phyloP scores from a whole-genome alignment of 2,329 filamentous ascomycete genomes.

The Fusarium irregulare region DNA sequence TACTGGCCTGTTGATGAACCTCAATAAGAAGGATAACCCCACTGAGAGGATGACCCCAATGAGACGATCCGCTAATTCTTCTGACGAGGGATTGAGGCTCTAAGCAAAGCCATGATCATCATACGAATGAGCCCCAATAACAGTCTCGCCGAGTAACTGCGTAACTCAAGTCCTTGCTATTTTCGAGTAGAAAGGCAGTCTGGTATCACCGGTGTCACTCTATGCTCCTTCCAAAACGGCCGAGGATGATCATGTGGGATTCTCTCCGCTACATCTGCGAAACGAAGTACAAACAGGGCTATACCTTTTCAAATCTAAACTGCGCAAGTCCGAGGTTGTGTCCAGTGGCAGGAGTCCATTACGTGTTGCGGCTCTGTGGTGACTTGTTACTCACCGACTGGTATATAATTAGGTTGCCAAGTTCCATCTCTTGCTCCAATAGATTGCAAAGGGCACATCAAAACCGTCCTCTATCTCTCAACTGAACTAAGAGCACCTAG shows the following conservation, averaged over 20 bases:
- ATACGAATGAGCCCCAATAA: not conserved
- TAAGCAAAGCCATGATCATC: too few relatives aligned
- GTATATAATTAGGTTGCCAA: conserved; percentile 1
- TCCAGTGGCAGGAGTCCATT: not conserved
- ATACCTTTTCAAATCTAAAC: not conserved
- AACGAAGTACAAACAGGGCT: conserved; percentile 15
- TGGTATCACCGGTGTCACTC: conserved; percentile 18
- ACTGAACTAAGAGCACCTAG: not conserved
- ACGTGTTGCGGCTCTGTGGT: not conserved
- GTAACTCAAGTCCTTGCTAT: not conserved
- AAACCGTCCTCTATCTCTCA: not conserved
- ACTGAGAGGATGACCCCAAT: too few relatives aligned
- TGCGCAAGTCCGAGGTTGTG: not conserved
- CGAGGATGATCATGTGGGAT: conserved; percentile 14
- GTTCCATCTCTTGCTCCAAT: too few relatives aligned
- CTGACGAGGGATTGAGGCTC: too few relatives aligned
- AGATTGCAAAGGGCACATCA: not conserved
- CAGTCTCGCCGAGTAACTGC: not conserved
- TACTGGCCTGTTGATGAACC: too few relatives aligned
- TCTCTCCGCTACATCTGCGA: not conserved
- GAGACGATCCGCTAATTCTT: too few relatives aligned
- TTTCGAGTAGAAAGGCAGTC: not conserved
- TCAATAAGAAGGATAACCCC: too few relatives aligned
- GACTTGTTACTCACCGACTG: not conserved
- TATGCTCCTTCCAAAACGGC: not conserved